Conservation (phyloP, 73 alveolate genomes). For the Blepharisma japonicum region DNA sequence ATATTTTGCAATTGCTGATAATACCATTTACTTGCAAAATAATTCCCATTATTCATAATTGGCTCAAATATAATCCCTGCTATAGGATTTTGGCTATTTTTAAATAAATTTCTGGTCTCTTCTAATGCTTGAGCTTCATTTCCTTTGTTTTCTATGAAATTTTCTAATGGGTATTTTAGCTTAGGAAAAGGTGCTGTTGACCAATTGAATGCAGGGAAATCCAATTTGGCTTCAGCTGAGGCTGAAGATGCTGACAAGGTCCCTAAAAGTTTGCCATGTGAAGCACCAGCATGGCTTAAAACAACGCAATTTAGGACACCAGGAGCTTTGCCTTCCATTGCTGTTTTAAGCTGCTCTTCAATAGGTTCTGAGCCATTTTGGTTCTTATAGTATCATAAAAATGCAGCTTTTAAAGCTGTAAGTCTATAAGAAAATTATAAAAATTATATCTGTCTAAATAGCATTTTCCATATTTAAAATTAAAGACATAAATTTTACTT, state of each 20-base stretch:
- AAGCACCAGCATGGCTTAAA: constrained; percentile 42
- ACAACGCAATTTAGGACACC: constrained; percentile 19
- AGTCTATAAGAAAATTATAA: too few relatives aligned
- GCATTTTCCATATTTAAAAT: too few relatives aligned
- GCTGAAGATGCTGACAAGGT: too few relatives aligned
- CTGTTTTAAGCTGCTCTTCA: constrained; percentile 28
- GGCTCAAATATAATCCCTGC: constrained; percentile 71
- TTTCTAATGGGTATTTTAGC: constrained; percentile 43
- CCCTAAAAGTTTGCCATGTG: constrained; percentile 48
- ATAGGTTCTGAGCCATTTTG: constrained; percentile 18
- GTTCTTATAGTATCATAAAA: constrained; percentile 31
- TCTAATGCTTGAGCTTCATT: constrained; percentile 47
- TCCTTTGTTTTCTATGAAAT: constrained; percentile 36
- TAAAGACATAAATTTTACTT: too few relatives aligned
- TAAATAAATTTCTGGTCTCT: constrained; percentile 32
- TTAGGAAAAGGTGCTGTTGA: constrained; percentile 55
- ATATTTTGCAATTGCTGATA: constrained; percentile 40
- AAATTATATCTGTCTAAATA: too few relatives aligned
- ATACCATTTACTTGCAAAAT: constrained; percentile 51
- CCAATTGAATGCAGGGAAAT: constrained; percentile 41
- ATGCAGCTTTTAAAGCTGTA: constrained; percentile 55
- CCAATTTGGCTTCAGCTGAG: background rate
- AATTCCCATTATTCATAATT: constrained; percentile 35
- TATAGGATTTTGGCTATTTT: constrained; percentile 32
- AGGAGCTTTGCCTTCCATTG: constrained; percentile 8